Evolutionary conservation across 2,329 filamentous ascomycete species (phyloP), one percentile per base, ranked within the genome.

Genomic region (Trichophyton rubrum): DNA sequence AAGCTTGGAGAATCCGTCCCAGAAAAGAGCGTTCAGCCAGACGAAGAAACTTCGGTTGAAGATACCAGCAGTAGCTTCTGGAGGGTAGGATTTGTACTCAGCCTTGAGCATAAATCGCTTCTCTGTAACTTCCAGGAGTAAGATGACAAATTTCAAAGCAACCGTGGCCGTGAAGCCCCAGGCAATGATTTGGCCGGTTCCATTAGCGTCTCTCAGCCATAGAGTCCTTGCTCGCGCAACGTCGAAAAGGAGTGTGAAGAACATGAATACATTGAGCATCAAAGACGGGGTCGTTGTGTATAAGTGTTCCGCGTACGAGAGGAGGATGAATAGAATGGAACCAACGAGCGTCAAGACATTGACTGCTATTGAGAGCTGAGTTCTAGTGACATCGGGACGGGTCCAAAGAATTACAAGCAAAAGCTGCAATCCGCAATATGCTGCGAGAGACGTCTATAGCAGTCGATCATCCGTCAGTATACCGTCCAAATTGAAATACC

Each of bases 1-100:
- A 2, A 72, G 63, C 5, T 73, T 77, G 3, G 68, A 73, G 68
- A 76, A 82, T 0, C 81, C 80, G 15, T 70, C 68, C 27, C 72
- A 72, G 47, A 85, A 77, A 5, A 84, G 67, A 1, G 74, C 73
- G 61, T 78, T 81, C 57, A 82, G 68, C 81, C 81, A 83, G 72
- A 74, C 78, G 65, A 83, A 83, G 11, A 80, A 68, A 0, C 69
- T 70, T 49, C 73, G 71, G 62, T 73, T 81, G 63, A 78, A 78
- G n/a, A 80, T 70, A 2, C 80, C 75, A 55, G 76, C 79, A 1
- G 77, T 82, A 2, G 76, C 76, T 65, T 85, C 82, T 0, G 73
- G 75, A 0, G 80, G 79, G 47, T 72, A 74, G 1, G 66, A 63
- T 1, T 70, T 68, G 55, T 75, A 78, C 24, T 73, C 69, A 2